Conservation (phyloP, 371 early-diverging fungal genomes). For the Actinomucor elegans region DNA sequence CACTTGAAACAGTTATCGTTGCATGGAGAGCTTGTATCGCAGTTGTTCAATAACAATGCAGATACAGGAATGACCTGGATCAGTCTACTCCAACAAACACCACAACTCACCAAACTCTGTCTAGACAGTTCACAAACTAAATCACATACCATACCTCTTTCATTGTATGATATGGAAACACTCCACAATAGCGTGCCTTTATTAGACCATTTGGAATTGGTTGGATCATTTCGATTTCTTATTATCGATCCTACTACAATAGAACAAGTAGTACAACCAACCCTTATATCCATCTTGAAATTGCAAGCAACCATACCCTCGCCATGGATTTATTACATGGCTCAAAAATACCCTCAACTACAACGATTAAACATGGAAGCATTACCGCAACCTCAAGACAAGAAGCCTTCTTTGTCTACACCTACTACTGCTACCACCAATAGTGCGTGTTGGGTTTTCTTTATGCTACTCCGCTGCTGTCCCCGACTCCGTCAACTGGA, state of each 20-base stretch:
- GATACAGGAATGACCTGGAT: background rate
- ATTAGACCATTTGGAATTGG: background rate
- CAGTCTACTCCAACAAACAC: background rate
- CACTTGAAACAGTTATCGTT: background rate
- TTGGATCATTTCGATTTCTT: background rate
- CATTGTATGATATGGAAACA: background rate
- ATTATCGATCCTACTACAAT: background rate
- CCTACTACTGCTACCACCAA: too few species aligned
- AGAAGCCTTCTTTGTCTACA: background rate
- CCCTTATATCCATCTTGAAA: background rate
- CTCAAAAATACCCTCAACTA: slow-evolving; percentile 1
- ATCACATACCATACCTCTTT: slow-evolving; percentile 4
- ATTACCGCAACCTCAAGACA: background rate
- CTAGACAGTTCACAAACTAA: background rate
- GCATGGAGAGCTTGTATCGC: background rate
- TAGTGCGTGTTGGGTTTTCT: too few species aligned
- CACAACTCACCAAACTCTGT: background rate
- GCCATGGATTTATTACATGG: slow-evolving; percentile 10
- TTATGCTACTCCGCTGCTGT: background rate
- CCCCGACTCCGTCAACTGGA: background rate
- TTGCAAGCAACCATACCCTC: background rate
- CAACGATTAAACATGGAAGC: slow-evolving; percentile 1
- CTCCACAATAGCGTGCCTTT: background rate
- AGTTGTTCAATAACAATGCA: background rate
- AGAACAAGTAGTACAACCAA: background rate